Percentiles rank a stretch among this genome's conserved stretches.
These are phyloP conservation scores for Alternaria triticina DNA, from an alignment of 2,329 filamentous ascomycete genomes.

Conservation along the genomic window DNA sequence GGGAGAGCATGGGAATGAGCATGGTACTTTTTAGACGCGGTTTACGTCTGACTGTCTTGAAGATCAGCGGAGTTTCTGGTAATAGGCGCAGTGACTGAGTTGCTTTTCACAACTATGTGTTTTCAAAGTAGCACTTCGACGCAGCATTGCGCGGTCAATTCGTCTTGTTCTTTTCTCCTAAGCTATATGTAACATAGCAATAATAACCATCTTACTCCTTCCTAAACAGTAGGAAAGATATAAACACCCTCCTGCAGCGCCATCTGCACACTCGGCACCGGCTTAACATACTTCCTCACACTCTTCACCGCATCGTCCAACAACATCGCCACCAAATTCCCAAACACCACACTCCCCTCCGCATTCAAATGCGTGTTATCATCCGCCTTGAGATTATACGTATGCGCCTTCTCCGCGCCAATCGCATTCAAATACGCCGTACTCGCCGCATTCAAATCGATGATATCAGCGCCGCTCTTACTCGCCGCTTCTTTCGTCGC, in stretches of 20 bases:
- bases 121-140: neutral
- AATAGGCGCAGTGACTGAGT: neutral
- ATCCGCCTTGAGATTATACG: constrained; percentile 53
- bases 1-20: too few relatives aligned
- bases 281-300: constrained; percentile 20
- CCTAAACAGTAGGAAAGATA: constrained; percentile 12
- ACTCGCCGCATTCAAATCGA: constrained; percentile 61
- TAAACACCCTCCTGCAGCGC: constrained; percentile 21
- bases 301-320: constrained; percentile 14
- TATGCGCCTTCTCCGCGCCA: constrained; percentile 54
- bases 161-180: neutral
- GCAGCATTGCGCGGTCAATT: neutral
- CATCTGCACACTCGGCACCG: constrained; percentile 12
- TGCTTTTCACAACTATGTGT: neutral
- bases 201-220: too few relatives aligned
- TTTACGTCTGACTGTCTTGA: too few relatives aligned
- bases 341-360: constrained; percentile 31
- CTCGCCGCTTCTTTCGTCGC: constrained; percentile 57
- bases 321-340: constrained; percentile 26
- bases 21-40: too few relatives aligned
- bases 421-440: constrained; percentile 59
- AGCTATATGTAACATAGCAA: too few relatives aligned
- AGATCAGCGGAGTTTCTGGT: too few relatives aligned
- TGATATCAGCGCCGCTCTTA: constrained; percentile 45
- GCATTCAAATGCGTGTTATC: constrained; percentile 32